These are phyloP conservation scores for Crepidotus variabilis DNA, from an alignment of 768 basidiomycete genomes.

Conservation along the genomic window DNA sequence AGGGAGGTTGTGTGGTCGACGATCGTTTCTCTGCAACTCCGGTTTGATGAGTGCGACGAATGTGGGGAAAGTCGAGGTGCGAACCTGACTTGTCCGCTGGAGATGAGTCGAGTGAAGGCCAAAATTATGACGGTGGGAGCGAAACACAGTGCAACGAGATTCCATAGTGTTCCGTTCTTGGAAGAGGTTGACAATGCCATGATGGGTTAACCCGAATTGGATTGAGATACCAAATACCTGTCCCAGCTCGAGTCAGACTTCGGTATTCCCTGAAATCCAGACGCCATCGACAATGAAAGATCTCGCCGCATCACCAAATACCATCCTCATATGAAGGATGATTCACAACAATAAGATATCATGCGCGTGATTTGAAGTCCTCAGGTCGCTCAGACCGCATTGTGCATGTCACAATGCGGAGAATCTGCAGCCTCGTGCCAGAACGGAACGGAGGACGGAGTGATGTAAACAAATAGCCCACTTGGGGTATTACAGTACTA, in stretches of 20 bases:
- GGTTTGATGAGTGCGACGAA: background rate
- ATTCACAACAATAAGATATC: too few species aligned
- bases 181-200: background rate
- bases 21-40: background rate
- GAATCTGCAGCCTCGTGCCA: too few species aligned
- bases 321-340: too few species aligned
- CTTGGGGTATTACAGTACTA: too few species aligned
- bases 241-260: background rate
- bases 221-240: background rate
- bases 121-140: background rate
- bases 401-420: too few species aligned
- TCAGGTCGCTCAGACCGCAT: too few species aligned
- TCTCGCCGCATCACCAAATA: background rate
- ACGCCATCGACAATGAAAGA: background rate
- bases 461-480: too few species aligned
- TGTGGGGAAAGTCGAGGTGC: background rate
- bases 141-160: background rate
- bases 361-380: too few species aligned
- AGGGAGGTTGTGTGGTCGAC: background rate
- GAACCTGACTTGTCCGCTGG: background rate
- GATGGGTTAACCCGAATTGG: background rate
- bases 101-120: background rate
- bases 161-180: background rate
- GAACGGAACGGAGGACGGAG: too few species aligned
- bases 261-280: background rate